Base-by-base conservation (phyloP, 305 asterid species). In the Fraxinus sp. region DNA sequence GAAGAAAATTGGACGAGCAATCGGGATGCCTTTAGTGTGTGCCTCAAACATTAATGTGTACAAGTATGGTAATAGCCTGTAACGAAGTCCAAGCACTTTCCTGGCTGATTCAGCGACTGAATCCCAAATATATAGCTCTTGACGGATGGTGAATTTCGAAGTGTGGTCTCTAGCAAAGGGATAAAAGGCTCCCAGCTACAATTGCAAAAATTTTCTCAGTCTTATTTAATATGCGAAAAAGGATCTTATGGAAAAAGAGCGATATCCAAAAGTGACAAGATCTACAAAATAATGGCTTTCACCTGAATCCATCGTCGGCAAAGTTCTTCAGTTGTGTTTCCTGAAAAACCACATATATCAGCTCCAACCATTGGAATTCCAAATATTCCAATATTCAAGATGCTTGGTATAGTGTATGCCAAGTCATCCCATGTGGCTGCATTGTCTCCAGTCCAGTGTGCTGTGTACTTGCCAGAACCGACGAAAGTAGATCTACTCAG, bases 401-500 rank as follows among this genome's bases (percentile, higher is more conserved):
- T 88, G 82, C 93, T 75, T 0, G 97, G 94, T 73, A 94, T 93
- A 0, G 93, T 41, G 90, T 93, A 94, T 2, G 90, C 93, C 87
- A 95, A 83, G 86, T 95, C 98, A 14, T 88, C 84, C 99, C 99
- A 95, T 0, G 92, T 92, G 0, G 98, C 97, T 70, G 95, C 97
- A 86, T 94, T 94, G 84, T 95, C 98, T 32, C 99, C 98, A 3
- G 99, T 95, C 99, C 99, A 95, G 10, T 94, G 99, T 3, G 99
- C 97, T 0, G 97, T 64, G 46, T 89, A 94, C 88, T 89, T 92
- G 2, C 99, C 99, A 13, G 99, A 87, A 20, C 99, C 99, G 55
- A 92, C 91, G 80, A 95, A 95, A 9, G 94, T 91, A 4, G 99
- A 95, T 88, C 99, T 90, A 62, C 91, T 85, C 82, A 95, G 86